These are phyloP conservation scores for Pseudogymnoascus sp. DNA, from an alignment of 2,329 filamentous ascomycete species.

Conservation along the genomic window DNA sequence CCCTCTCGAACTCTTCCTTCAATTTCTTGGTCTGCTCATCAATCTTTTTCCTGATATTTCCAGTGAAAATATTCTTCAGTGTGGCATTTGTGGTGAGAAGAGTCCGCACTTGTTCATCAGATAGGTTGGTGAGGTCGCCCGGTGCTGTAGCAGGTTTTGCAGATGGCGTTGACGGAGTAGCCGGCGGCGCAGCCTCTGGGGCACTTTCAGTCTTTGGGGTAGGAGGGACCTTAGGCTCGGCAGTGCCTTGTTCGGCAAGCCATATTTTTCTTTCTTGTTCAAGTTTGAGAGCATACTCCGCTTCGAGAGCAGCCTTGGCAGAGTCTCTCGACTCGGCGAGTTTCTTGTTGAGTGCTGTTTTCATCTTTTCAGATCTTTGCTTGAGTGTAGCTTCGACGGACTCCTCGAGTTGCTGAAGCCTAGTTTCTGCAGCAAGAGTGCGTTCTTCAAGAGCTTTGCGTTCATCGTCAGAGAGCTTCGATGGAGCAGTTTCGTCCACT, in stretches of 20 bases:
- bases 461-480: slow-evolving; percentile 47
- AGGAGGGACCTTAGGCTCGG: slow-evolving; percentile 23
- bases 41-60: slow-evolving; percentile 63
- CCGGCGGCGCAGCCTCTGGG: slow-evolving; percentile 12
- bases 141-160: slow-evolving; percentile 14
- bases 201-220: slow-evolving; percentile 20
- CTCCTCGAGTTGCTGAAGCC: slow-evolving; percentile 53
- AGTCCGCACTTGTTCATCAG: slow-evolving; percentile 47
- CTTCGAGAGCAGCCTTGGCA: slow-evolving; percentile 46
- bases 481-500: slow-evolving; percentile 35
- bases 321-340: slow-evolving; percentile 47
- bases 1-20: slow-evolving; percentile 44
- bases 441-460: slow-evolving; percentile 55
- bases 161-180: slow-evolving; percentile 20
- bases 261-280: slow-evolving; percentile 59
- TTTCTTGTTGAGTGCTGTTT: slow-evolving; percentile 59
- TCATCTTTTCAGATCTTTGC: slow-evolving; percentile 62
- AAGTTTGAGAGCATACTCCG: slow-evolving; percentile 41
- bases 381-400: slow-evolving; percentile 54
- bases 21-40: slow-evolving; percentile 46
- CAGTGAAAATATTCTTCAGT: slow-evolving; percentile 49
- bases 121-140: slow-evolving; percentile 33
- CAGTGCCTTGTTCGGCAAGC: slow-evolving; percentile 40
- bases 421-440: slow-evolving; percentile 52
- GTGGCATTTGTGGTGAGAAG: slow-evolving; percentile 50